phyloP scores from a whole-genome alignment of 2,329 filamentous ascomycete genomes.

The Gaeumannomyces sp. region DNA sequence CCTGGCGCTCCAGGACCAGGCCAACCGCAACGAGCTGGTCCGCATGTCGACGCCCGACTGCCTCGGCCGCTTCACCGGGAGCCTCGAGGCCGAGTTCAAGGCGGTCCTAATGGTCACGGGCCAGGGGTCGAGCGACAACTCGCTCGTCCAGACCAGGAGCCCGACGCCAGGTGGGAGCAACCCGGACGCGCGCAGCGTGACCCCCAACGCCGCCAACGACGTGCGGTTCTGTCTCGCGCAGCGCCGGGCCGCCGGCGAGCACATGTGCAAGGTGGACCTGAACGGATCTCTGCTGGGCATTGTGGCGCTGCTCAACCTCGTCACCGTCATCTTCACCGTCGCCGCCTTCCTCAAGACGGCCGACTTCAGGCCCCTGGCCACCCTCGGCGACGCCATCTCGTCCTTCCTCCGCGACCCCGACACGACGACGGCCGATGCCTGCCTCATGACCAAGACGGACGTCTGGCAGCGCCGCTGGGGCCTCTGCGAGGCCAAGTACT shows the following conservation, averaged over 20 bases:
- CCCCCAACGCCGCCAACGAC: slow-evolving; percentile 6
- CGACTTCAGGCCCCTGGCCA: slow-evolving; percentile 38
- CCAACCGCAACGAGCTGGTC: slow-evolving; percentile 22
- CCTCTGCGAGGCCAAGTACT: slow-evolving; percentile 35
- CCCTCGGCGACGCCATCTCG: slow-evolving; percentile 43
- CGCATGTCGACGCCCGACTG: slow-evolving; percentile 28
- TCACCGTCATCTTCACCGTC: slow-evolving; percentile 26
- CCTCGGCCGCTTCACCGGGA: slow-evolving; percentile 24
- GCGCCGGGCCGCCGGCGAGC: slow-evolving; percentile 10
- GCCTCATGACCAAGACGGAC: slow-evolving; percentile 41
- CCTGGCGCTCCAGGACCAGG: slow-evolving; percentile 28
- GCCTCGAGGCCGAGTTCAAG: slow-evolving; percentile 26
- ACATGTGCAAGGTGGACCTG: slow-evolving; percentile 35
- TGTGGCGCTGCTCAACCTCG: slow-evolving; percentile 35
- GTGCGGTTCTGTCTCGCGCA: slow-evolving; percentile 28
- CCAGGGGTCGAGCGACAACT: slow-evolving; percentile 18
- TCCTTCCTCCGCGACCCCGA: slow-evolving; percentile 44
- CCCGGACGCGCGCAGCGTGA: slow-evolving; percentile 11
- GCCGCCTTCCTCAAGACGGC: slow-evolving; percentile 20
- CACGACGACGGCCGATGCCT: slow-evolving; percentile 31
- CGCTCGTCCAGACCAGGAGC: slow-evolving; percentile 28
- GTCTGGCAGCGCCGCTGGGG: slow-evolving; percentile 38
- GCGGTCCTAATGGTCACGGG: slow-evolving; percentile 29
- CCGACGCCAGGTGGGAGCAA: slow-evolving; percentile 18
- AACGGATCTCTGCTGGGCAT: slow-evolving; percentile 37